These are phyloP conservation scores for Epichloe coenophiala DNA, from an alignment of 2,329 filamentous ascomycete genomes.

Conservation along the genomic window DNA sequence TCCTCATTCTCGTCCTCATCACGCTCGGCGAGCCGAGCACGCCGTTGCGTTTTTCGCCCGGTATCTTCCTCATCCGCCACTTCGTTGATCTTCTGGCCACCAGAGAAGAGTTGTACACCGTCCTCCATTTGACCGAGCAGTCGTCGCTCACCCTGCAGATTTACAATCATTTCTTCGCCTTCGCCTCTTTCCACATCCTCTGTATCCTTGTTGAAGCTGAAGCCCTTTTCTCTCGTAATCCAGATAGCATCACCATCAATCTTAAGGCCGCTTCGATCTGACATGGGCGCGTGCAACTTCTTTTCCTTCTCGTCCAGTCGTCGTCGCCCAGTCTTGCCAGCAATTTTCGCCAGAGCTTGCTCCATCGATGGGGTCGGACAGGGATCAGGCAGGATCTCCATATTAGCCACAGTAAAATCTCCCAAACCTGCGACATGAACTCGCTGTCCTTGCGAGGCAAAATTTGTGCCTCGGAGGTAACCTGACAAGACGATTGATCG, in stretches of 20 bases:
- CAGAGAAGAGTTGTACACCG: conserved; percentile 75
- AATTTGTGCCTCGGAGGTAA: conserved; percentile 90
- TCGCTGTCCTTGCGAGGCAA: conserved; percentile 68
- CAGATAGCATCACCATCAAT: conserved; percentile 97
- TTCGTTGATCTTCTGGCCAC: conserved; percentile 53
- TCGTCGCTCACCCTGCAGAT: conserved; percentile 68
- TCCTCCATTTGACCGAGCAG: conserved; percentile 71
- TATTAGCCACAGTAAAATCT: conserved; percentile 68
- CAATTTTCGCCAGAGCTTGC: conserved; percentile 69
- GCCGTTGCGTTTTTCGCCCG: conserved; percentile 46
- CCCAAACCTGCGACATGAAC: conserved; percentile 90
- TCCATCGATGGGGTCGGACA: conserved; percentile 90
- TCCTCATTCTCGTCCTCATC: conserved; percentile 45
- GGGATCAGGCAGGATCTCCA: conserved; percentile 83
- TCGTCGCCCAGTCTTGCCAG: conserved; percentile 67
- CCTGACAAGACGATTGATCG: conserved; percentile 83
- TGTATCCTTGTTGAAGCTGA: conserved; percentile 58
- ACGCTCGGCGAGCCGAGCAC: conserved; percentile 43
- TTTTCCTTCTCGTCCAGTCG: conserved; percentile 94
- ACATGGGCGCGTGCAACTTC: conserved; percentile 93
- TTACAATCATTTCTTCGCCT: conserved; percentile 88
- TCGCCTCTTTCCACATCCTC: conserved; percentile 70
- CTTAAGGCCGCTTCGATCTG: conserved; percentile 86
- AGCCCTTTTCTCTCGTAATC: conserved; percentile 57
- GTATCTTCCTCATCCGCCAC: conserved; percentile 40